Conservation (phyloP, 2,329 filamentous ascomycete species). For the Curvularia eragrostidis region DNA sequence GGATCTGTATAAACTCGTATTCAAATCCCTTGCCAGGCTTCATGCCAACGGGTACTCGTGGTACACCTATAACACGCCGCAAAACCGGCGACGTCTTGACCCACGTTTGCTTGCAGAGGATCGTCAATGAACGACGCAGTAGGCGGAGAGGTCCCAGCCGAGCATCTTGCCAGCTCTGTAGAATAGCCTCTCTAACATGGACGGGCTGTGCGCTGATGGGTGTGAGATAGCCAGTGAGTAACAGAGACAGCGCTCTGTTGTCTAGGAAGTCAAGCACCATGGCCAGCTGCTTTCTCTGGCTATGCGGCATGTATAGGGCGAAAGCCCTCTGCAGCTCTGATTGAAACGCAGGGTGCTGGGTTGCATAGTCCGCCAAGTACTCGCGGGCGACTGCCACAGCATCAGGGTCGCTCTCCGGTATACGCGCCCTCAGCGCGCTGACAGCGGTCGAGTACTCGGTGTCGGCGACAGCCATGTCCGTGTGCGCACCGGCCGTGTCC, state of each 20-base stretch:
- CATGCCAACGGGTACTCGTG: constrained; percentile 63
- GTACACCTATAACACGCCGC: constrained; percentile 63
- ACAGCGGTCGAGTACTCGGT: constrained; percentile 60
- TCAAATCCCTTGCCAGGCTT: constrained; percentile 60
- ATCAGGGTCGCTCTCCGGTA: constrained; percentile 36
- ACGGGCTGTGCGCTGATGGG: constrained; percentile 68
- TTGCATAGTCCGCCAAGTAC: constrained; percentile 62
- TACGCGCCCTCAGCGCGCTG: constrained; percentile 35
- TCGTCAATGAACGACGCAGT: constrained; percentile 63
- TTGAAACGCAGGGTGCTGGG: constrained; percentile 61
- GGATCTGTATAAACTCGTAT: constrained; percentile 69
- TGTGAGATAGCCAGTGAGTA: constrained; percentile 71
- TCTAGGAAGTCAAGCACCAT: constrained; percentile 62
- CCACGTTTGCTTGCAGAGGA: constrained; percentile 63
- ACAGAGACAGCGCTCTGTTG: constrained; percentile 66
- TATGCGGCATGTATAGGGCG: constrained; percentile 56
- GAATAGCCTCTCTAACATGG: constrained; percentile 65
- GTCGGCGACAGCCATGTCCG: constrained; percentile 56
- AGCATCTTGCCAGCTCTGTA: constrained; percentile 68
- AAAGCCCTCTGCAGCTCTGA: constrained; percentile 59
- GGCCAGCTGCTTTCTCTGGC: constrained; percentile 57
- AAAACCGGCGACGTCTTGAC: constrained; percentile 64
- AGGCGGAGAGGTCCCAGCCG: constrained; percentile 62
- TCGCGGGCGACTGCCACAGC: constrained; percentile 56
- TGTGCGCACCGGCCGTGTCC: constrained; percentile 43